These are phyloP conservation scores for Hyaloscypha hepaticicola DNA, from an alignment of 495 filamentous ascomycete genomes.

Conservation along the genomic window DNA sequence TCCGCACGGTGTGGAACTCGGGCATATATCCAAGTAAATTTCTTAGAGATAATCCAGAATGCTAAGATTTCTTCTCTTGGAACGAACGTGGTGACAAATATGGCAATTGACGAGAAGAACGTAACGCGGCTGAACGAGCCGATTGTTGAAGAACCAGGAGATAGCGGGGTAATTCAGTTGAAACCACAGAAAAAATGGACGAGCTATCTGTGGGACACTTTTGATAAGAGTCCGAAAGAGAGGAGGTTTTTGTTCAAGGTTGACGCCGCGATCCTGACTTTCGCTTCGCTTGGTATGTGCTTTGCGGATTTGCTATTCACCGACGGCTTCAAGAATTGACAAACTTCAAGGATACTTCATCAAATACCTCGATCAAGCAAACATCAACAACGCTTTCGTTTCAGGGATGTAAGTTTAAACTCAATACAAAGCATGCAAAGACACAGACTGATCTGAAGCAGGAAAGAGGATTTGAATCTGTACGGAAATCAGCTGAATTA, in stretches of 20 bases:
- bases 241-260: constrained; percentile 58
- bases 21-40: no score
- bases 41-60: no score
- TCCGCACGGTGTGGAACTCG: no score
- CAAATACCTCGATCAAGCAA: constrained; percentile 60
- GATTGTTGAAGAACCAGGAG: background rate
- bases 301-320: no score
- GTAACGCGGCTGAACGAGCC: no score
- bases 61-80: no score
- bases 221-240: constrained; percentile 62
- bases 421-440: background rate
- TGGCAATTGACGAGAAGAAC: no score
- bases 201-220: constrained; percentile 54
- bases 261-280: constrained; percentile 53
- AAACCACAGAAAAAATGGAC: constrained; percentile 1
- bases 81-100: no score
- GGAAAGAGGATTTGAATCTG: constrained; percentile 59
- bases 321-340: background rate
- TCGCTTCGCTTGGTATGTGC: constrained; percentile 37
- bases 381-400: constrained; percentile 44
- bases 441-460: constrained; percentile 41
- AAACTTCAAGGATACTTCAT: constrained; percentile 53
- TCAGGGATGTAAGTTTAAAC: constrained; percentile 21
- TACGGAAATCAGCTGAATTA: constrained; percentile 54
- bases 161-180: background rate